Conservation (phyloP, 2,329 filamentous ascomycete species). For the Dothistroma septosporum region DNA sequence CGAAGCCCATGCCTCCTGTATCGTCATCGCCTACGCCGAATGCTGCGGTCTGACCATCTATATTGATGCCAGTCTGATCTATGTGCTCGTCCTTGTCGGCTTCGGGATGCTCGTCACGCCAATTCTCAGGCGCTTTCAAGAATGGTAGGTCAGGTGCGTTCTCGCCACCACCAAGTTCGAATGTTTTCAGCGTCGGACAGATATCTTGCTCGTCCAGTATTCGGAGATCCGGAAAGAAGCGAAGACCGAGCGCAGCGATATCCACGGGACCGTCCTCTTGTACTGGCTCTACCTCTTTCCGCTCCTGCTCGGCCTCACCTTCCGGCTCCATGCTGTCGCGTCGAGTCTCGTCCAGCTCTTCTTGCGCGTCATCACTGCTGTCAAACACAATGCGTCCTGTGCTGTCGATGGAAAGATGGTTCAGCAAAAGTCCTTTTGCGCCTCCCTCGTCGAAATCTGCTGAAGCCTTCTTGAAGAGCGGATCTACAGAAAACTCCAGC, state of each 20-base stretch:
- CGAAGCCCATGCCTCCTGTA: constrained; percentile 58
- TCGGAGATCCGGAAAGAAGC: constrained; percentile 80
- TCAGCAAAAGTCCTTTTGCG: constrained; percentile 88
- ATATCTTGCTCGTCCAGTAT: constrained; percentile 81
- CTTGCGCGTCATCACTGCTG: constrained; percentile 80
- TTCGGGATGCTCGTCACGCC: constrained; percentile 57
- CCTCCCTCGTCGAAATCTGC: constrained; percentile 98
- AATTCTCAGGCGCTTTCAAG: constrained; percentile 77
- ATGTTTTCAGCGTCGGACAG: constrained; percentile 89
- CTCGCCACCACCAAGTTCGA: constrained; percentile 82
- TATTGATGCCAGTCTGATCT: constrained; percentile 42
- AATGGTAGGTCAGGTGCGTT: constrained; percentile 87
- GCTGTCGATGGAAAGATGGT: constrained; percentile 92
- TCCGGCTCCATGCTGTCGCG: constrained; percentile 40
- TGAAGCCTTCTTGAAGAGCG: constrained; percentile 97
- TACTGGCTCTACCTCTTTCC: constrained; percentile 43
- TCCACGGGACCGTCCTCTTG: constrained; percentile 70
- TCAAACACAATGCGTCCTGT: constrained; percentile 95
- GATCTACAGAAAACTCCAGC: constrained; percentile 92
- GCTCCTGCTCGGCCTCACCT: constrained; percentile 42
- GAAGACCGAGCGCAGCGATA: constrained; percentile 65
- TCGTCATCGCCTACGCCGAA: constrained; percentile 67
- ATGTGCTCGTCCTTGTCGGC: constrained; percentile 57
- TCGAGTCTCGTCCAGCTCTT: constrained; percentile 41
- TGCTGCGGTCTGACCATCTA: constrained; percentile 44